A percentile compares a stretch with the other conserved stretches of the same genome.
Conservation (phyloP, 495 filamentous ascomycete species). For the Glutinoglossum americanum region DNA sequence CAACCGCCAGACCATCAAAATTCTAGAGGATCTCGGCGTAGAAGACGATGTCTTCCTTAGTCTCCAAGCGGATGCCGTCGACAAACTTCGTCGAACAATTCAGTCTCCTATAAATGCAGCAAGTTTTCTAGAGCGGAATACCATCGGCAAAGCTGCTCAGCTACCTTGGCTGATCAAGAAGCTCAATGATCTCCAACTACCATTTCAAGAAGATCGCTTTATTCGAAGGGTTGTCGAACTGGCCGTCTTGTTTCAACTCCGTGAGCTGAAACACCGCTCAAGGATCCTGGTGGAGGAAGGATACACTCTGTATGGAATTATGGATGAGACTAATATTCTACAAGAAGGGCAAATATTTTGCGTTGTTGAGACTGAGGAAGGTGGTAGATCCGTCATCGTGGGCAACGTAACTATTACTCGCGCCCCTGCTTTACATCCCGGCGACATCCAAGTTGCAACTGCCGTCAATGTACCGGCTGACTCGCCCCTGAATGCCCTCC, state of each 20-base stretch:
- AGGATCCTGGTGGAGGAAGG: conserved; percentile 50
- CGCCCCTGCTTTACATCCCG: conserved; percentile 56
- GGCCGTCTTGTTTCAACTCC: conserved; percentile 38
- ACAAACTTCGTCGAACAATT: conserved; percentile 33
- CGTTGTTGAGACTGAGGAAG: conserved; percentile 20
- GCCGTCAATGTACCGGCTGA: conserved; percentile 29
- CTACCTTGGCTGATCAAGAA: conserved; percentile 36
- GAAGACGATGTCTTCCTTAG: conserved; percentile 31
- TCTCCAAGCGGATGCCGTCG: conserved; percentile 34
- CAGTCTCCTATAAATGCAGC: conserved; percentile 32
- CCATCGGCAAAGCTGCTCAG: conserved; percentile 29
- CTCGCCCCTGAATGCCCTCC: conserved; percentile 36
- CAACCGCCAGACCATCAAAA: conserved; percentile 62
- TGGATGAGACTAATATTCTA: conserved; percentile 58
- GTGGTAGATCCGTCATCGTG: conserved; percentile 7
- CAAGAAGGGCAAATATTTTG: conserved; percentile 45
- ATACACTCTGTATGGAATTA: conserved; percentile 51
- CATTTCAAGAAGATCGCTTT: conserved; percentile 43
- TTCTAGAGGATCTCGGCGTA: conserved; percentile 52
- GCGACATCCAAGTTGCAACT: conserved; percentile 47
- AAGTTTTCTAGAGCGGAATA: conserved; percentile 33
- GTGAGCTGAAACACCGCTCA: conserved; percentile 52
- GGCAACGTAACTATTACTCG: conserved; percentile 38
- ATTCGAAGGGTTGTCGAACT: conserved; percentile 41
- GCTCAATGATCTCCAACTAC: conserved; percentile 27